Conservation (phyloP, 352 stramenopile species). For the Phytophthora pini region DNA sequence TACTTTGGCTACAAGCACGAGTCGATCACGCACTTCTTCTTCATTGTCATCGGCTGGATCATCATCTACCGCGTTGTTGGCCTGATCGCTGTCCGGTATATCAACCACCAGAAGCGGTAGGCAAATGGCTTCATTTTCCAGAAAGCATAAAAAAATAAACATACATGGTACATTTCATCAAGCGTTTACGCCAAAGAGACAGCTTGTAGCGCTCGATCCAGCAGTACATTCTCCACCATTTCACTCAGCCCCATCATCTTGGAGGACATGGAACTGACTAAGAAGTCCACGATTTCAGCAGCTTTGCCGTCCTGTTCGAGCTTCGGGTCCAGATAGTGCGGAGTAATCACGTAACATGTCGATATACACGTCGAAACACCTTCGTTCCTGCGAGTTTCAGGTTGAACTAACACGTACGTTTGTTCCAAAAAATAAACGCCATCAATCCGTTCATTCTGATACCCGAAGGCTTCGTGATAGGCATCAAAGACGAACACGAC, state of each 20-base stretch:
- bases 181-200: neutral
- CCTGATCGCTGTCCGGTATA: constrained; percentile 23
- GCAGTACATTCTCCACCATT: constrained; percentile 51
- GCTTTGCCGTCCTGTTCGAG: constrained; percentile 34
- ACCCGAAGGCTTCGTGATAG: constrained; percentile 56
- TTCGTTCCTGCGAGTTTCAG: constrained; percentile 17
- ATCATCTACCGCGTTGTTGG: constrained; percentile 38
- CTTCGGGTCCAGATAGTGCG: constrained; percentile 41
- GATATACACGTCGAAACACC: constrained; percentile 45
- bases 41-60: constrained; percentile 26
- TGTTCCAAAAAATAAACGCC: constrained; percentile 57
- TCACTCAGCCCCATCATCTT: constrained; percentile 43
- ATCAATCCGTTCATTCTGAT: constrained; percentile 43
- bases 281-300: constrained; percentile 42
- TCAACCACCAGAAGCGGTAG: constrained; percentile 43
- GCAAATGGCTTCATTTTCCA: neutral
- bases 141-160: neutral
- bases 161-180: constrained; percentile 3
- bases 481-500: constrained; percentile 63
- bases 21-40: constrained; percentile 35
- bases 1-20: constrained; percentile 25
- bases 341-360: constrained; percentile 54
- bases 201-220: constrained; percentile 25
- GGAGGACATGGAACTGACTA: constrained; percentile 34
- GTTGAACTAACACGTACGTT: constrained; percentile 60